A percentile compares a stretch with the other conserved stretches of the same genome.
These are phyloP conservation scores for Phytophthora tentaculata DNA, from an alignment of 352 stramenopile genomes.

Conservation along the genomic window DNA sequence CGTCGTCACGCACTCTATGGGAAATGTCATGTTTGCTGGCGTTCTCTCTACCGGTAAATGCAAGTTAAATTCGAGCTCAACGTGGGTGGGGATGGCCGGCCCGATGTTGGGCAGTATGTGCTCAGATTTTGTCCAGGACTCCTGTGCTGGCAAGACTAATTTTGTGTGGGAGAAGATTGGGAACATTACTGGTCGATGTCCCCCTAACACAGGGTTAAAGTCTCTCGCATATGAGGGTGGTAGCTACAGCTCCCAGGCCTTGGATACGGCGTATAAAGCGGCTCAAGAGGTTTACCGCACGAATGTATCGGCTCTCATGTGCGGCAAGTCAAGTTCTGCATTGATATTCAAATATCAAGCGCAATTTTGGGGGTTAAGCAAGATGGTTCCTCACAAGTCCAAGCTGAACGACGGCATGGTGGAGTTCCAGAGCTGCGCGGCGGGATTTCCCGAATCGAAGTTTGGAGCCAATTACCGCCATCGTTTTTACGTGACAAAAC, in stretches of 20 bases:
- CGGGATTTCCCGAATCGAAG: conserved; percentile 28
- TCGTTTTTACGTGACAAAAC: conserved; percentile 48
- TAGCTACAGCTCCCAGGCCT: conserved; percentile 14
- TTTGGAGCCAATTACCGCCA: conserved; percentile 41
- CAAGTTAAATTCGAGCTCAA: conserved; percentile 21
- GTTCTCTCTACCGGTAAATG: conserved; percentile 27
- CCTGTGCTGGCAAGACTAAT: conserved; percentile 16
- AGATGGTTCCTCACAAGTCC: conserved; percentile 26
- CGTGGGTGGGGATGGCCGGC: conserved; percentile 37
- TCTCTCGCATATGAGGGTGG: conserved; percentile 36
- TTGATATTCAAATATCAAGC: conserved; percentile 24
- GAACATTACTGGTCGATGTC: conserved; percentile 14
- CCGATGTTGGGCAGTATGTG: conserved; percentile 27
- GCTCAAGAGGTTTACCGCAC: conserved; percentile 28
- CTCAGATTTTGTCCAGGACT: conserved; percentile 21
- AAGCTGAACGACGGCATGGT: conserved; percentile 37
- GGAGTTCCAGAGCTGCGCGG: conserved; percentile 20
- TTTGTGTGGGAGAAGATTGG: conserved; percentile 11
- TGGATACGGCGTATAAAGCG: conserved; percentile 24
- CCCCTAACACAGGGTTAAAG: conserved; percentile 6
- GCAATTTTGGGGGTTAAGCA: conserved; percentile 13
- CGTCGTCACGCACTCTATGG: conserved; percentile 26
- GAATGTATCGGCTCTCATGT: conserved; percentile 36
- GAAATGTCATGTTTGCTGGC: conserved; percentile 25
- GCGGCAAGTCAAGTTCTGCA: conserved; percentile 25